Evolutionary conservation across 257 asterid species (phyloP).

Genomic region (Petrea volubilis): DNA sequence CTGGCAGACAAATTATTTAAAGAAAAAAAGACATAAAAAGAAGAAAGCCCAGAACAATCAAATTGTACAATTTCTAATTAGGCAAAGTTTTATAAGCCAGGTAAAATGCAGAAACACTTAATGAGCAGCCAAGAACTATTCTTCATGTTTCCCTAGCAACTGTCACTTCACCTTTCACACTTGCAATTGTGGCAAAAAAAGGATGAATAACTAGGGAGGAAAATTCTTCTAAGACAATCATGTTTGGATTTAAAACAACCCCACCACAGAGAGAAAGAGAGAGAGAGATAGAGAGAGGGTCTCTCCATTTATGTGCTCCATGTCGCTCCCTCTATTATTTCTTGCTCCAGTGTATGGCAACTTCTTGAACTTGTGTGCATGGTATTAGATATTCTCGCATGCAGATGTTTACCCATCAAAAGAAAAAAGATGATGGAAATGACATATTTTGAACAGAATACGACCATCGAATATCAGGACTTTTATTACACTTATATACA

Average conservation of each 20-base stretch:
- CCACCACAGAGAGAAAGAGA: slow-evolving; percentile 1
- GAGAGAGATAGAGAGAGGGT: background rate
- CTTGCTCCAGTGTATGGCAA: background rate
- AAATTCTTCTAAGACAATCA: background rate
- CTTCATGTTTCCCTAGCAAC: background rate
- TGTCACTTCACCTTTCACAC: background rate
- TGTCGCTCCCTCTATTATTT: background rate
- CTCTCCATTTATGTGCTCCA: background rate
- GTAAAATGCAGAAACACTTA: background rate
- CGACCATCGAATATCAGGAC: slow-evolving; percentile 7
- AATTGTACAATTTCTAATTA: background rate
- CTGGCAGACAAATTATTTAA: background rate
- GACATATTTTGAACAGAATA: background rate
- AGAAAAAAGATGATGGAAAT: slow-evolving; percentile 1
- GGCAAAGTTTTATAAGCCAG: background rate
- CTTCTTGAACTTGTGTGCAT: background rate
- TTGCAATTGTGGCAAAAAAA: background rate
- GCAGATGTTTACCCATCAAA: slow-evolving; percentile 3
- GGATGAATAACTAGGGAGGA: background rate
- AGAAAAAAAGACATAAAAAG: background rate
- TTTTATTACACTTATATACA: background rate
- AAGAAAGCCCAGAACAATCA: background rate
- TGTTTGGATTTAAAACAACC: background rate
- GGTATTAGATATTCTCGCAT: background rate
- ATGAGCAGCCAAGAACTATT: background rate